Conservation (phyloP, 192 early-diverging fungal genomes). For the Linnemannia zychae region DNA sequence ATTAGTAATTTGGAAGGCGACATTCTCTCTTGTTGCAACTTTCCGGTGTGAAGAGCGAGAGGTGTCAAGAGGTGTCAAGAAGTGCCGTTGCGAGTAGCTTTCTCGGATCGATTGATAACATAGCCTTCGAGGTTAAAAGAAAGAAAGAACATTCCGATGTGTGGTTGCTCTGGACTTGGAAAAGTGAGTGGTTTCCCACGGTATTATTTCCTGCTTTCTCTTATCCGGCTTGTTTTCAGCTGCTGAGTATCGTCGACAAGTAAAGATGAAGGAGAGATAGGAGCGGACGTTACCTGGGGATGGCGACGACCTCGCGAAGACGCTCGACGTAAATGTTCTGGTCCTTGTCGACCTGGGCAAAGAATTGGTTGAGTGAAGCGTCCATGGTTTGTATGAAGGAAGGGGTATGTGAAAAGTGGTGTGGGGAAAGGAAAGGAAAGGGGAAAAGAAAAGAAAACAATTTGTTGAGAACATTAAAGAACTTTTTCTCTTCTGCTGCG, state of each 20-base stretch:
- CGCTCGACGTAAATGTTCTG: constrained; percentile 86
- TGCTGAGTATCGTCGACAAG: not conserved
- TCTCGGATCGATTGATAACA: no score
- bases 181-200: not conserved
- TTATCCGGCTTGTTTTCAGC: not conserved
- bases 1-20: not conserved
- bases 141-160: not conserved
- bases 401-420: not conserved
- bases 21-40: not conserved
- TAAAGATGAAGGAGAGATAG: not conserved
- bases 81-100: not conserved
- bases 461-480: not conserved
- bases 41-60: not conserved
- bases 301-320: constrained; percentile 90
- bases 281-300: constrained; percentile 73
- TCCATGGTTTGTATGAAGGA: constrained; percentile 25
- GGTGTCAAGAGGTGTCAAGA: no score
- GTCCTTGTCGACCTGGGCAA: constrained; percentile 82
- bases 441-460: constrained; percentile 7
- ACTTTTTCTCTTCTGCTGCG: not conserved
- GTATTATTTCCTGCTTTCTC: not conserved
- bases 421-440: constrained; percentile 9
- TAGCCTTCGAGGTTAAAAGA: not conserved
- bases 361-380: constrained; percentile 64
- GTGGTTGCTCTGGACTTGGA: not conserved